Evolutionary conservation across 176 grass and related monocot species (phyloP).

Genomic region (Eremochloa ophiuroides): DNA sequence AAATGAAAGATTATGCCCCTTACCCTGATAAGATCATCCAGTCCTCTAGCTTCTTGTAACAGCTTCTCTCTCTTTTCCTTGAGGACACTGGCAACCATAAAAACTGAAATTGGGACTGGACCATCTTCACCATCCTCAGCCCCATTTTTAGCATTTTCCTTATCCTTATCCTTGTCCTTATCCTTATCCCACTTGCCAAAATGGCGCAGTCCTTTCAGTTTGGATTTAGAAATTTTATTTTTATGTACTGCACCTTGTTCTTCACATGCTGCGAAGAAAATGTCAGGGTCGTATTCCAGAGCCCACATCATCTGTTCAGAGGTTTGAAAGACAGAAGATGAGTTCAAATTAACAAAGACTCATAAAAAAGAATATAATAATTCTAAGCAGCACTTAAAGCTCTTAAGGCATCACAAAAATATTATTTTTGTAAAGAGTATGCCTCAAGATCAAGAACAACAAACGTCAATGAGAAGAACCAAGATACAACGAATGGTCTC

Average conservation of each 20-base stretch:
- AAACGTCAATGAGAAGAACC: slow-evolving; percentile 2
- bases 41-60: slow-evolving; percentile 79
- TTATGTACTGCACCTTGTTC: slow-evolving; percentile 61
- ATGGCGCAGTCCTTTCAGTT: slow-evolving; percentile 76
- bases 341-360: slow-evolving; percentile 2
- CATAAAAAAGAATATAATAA: not conserved
- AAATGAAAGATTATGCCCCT: not conserved
- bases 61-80: slow-evolving; percentile 95
- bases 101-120: slow-evolving; percentile 96
- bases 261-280: slow-evolving; percentile 76
- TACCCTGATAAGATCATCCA: slow-evolving; percentile 98
- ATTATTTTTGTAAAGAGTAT: not conserved
- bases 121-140: slow-evolving; percentile 59
- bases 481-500: not conserved
- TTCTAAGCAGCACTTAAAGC: not conserved
- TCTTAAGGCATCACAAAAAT: not conserved
- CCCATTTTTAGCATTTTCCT: slow-evolving; percentile 64
- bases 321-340: slow-evolving; percentile 19
- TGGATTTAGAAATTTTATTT: slow-evolving; percentile 69
- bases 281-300: slow-evolving; percentile 93
- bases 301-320: slow-evolving; percentile 98
- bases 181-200: slow-evolving; percentile 83
- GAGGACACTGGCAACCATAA: slow-evolving; percentile 97
- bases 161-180: not conserved
- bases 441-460: not conserved